Evolutionary conservation across 2,329 filamentous ascomycete genomes (phyloP).

Genomic region (Talaromyces rugulosus): DNA sequence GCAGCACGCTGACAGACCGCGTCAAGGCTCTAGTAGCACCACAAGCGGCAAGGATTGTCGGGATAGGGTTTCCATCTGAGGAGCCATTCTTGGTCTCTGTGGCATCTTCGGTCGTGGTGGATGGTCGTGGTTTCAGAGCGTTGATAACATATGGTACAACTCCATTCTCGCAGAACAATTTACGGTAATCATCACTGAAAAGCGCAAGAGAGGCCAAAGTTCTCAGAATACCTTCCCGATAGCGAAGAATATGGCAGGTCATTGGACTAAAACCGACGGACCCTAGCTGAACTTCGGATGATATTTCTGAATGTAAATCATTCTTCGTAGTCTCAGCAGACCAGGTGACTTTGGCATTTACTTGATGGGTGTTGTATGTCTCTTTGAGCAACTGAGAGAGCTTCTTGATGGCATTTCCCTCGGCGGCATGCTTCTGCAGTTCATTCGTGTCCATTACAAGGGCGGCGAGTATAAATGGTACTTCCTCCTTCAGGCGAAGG

Average conservation of each 20-base stretch:
- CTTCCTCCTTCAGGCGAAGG: slow-evolving; percentile 61
- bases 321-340: slow-evolving; percentile 32
- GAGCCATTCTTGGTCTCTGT: slow-evolving; percentile 31
- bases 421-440: slow-evolving; percentile 77
- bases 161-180: slow-evolving; percentile 76
- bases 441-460: slow-evolving; percentile 73
- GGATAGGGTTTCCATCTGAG: slow-evolving; percentile 70
- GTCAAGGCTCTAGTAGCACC: slow-evolving; percentile 76
- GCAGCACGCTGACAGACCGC: slow-evolving; percentile 75
- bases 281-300: slow-evolving; percentile 51
- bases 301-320: slow-evolving; percentile 13
- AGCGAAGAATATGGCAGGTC: slow-evolving; percentile 65
- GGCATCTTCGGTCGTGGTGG: slow-evolving; percentile 23
- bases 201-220: slow-evolving; percentile 78
- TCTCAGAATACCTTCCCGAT: slow-evolving; percentile 71
- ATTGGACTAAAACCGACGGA: slow-evolving; percentile 58
- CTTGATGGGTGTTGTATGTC: slow-evolving; percentile 58
- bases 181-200: slow-evolving; percentile 78
- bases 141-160: slow-evolving; percentile 77
- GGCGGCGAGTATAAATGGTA: slow-evolving; percentile 71
- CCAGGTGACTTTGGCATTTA: slow-evolving; percentile 53
- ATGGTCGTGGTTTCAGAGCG: slow-evolving; percentile 61
- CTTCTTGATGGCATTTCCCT: slow-evolving; percentile 60
- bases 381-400: slow-evolving; percentile 62
- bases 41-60: slow-evolving; percentile 81